Evolutionary conservation across 1,139 yeast species (phyloP).

Genomic region (Wickerhamiella pararugosa): DNA sequence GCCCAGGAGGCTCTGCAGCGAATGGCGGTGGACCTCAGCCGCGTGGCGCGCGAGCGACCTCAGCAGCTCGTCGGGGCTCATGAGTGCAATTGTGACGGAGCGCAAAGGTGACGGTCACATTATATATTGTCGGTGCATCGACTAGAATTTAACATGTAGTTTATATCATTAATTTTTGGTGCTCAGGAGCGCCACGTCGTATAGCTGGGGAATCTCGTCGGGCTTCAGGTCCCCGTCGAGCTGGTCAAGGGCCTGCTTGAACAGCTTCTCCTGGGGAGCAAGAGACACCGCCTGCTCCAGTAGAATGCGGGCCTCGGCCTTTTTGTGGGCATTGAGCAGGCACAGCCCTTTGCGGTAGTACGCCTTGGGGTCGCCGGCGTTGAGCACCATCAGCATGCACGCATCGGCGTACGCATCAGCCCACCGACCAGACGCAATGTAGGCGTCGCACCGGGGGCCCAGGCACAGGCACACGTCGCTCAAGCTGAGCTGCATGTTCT

Average conservation of each 20-base stretch:
- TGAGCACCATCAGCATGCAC: constrained; percentile 55
- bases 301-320: constrained; percentile 57
- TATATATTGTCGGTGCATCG: neutral
- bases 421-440: constrained; percentile 47
- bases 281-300: constrained; percentile 60
- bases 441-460: constrained; percentile 73
- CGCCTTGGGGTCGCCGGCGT: constrained; percentile 53
- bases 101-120: too few species aligned
- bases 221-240: neutral
- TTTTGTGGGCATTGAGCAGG: constrained; percentile 50
- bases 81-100: constrained; percentile 36
- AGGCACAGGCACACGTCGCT: constrained; percentile 63
- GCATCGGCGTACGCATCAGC: constrained; percentile 71
- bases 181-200: too few species aligned
- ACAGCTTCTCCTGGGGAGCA: constrained; percentile 14
- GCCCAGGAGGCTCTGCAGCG: too few species aligned
- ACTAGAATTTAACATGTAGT: neutral
- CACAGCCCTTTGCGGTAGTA: constrained; percentile 74
- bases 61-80: constrained; percentile 52
- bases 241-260: neutral
- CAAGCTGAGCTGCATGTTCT: constrained; percentile 61
- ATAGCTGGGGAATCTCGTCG: too few species aligned
- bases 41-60: too few species aligned
- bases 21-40: too few species aligned
- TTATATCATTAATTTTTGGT: neutral